Percentiles rank a stretch among this genome's conserved stretches.
These are phyloP conservation scores for Erodium texanum DNA, from an alignment of 441 rosid species.

Conservation along the genomic window DNA sequence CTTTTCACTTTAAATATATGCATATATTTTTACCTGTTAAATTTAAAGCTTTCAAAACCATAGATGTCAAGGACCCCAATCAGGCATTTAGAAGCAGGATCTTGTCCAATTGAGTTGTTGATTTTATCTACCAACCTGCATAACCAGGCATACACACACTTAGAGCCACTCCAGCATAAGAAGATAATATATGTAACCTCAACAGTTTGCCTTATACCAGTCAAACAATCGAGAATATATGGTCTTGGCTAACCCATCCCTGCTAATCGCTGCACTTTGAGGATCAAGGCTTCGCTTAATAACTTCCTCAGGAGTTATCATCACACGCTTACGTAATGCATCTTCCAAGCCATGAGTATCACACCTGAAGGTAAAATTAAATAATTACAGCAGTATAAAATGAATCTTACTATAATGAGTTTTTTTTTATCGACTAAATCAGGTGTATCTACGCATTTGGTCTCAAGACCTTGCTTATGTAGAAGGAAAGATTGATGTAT, in stretches of 20 bases:
- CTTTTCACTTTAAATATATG: not conserved
- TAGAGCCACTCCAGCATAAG: not conserved
- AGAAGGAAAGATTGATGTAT: too few relatives aligned
- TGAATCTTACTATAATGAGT: not conserved
- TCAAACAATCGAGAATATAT: constrained; percentile 67
- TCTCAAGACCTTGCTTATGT: too few relatives aligned
- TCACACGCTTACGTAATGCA: constrained; percentile 64
- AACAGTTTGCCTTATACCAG: constrained; percentile 33
- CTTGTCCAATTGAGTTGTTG: constrained; percentile 69
- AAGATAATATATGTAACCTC: not conserved
- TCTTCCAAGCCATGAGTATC: constrained; percentile 58
- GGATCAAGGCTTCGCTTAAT: constrained; percentile 64
- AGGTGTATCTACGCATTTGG: too few relatives aligned
- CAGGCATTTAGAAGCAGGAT: constrained; percentile 57
- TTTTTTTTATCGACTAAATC: too few relatives aligned
- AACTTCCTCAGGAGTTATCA: constrained; percentile 79
- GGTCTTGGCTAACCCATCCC: constrained; percentile 72
- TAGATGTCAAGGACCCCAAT: constrained; percentile 80
- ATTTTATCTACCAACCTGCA: constrained; percentile 71
- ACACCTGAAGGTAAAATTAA: constrained; percentile 35
- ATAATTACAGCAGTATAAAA: not conserved
- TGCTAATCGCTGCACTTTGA: constrained; percentile 46
- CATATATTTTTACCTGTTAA: constrained; percentile 41
- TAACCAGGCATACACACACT: not conserved
- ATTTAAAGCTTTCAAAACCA: constrained; percentile 70